phyloP scores from a whole-genome alignment of 192 early-diverging fungal genomes.

The Rhizophagus prolifer region DNA sequence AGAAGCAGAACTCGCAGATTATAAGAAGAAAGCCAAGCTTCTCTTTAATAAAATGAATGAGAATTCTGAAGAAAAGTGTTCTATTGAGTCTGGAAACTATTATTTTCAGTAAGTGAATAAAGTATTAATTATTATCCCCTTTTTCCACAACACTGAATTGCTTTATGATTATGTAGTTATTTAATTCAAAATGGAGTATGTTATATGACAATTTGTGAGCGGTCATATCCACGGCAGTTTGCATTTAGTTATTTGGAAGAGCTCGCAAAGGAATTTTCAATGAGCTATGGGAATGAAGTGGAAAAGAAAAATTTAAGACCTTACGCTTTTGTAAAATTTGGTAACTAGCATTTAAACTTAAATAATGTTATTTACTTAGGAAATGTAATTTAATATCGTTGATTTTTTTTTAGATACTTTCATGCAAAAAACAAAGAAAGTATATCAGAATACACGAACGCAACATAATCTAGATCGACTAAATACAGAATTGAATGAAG shows the following conservation, averaged over 20 bases:
- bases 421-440: conserved; percentile 96
- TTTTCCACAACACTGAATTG: not conserved
- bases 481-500: conserved; percentile 95
- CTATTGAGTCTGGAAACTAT: conserved; percentile 89
- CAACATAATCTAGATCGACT: conserved; percentile 89
- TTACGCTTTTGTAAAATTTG: conserved; percentile 97
- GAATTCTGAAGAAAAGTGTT: conserved; percentile 88
- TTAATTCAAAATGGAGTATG: conserved; percentile 92
- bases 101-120: conserved; percentile 74
- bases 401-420: conserved; percentile 72
- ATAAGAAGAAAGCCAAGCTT: conserved; percentile 91
- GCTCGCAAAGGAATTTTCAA: conserved; percentile 89
- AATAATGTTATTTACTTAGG: not conserved
- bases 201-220: conserved; percentile 93
- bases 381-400: not conserved
- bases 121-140: not conserved
- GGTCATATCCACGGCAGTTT: conserved; percentile 85
- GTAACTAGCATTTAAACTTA: conserved; percentile 42
- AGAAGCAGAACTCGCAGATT: conserved; percentile 84
- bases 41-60: conserved; percentile 85
- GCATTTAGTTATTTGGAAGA: conserved; percentile 97
- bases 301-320: conserved; percentile 80
- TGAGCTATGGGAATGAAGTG: conserved; percentile 89
- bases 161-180: conserved; percentile 66
- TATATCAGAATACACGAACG: conserved; percentile 94